A percentile compares a stretch with the other conserved stretches of the same genome.
These are phyloP conservation scores for Acanthamoeba royreba DNA, from an alignment of 208 protist genomes.

Conservation along the genomic window DNA sequence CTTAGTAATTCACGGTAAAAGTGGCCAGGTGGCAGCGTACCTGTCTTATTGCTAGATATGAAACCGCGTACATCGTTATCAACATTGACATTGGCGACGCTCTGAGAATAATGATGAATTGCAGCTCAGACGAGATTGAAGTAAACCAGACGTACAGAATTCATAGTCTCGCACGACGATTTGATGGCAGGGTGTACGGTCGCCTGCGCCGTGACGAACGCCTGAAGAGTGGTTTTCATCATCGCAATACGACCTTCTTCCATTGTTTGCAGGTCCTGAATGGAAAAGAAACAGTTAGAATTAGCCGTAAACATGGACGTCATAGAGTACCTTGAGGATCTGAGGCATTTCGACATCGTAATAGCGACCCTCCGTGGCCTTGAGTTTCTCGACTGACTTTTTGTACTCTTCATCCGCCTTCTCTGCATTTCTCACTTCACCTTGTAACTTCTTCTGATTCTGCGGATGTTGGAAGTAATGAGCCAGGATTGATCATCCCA, in stretches of 20 bases:
- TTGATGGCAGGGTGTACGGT: not conserved
- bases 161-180: not conserved
- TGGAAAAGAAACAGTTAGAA: not conserved
- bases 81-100: not conserved
- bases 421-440: not conserved
- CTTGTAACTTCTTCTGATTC: not conserved
- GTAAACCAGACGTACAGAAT: not conserved
- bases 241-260: not conserved
- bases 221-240: not conserved
- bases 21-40: not conserved
- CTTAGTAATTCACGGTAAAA: not conserved
- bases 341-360: constrained; percentile 17
- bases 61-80: not conserved
- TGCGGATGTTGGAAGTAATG: too few relatives aligned
- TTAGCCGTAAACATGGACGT: not conserved
- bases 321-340: not conserved
- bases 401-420: constrained; percentile 25
- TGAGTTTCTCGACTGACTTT: not conserved
- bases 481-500: too few relatives aligned
- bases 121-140: too few relatives aligned
- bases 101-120: not conserved
- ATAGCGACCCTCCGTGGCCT: not conserved
- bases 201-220: not conserved
- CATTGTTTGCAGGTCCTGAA: not conserved
- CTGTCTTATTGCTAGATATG: not conserved